phyloP scores from a whole-genome alignment of 1,139 yeast species.

The Diutina ranongensis region DNA sequence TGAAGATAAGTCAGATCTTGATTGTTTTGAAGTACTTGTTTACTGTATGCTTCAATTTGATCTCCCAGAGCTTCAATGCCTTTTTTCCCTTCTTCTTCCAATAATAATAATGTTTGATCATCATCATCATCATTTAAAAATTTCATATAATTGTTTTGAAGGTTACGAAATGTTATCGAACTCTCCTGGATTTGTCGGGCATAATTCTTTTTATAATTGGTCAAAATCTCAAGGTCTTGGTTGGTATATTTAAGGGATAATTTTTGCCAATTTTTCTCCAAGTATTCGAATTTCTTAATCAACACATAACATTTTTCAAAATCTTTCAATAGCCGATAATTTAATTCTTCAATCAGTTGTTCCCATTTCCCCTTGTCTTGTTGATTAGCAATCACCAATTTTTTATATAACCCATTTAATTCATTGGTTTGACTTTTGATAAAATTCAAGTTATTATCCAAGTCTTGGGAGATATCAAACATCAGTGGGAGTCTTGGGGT shows the following conservation, averaged over 20 bases:
- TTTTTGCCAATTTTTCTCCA: conserved; percentile 26
- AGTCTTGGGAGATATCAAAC: conserved; percentile 59
- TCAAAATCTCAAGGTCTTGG: conserved; percentile 55
- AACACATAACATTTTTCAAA: conserved; percentile 70
- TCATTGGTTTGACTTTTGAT: conserved; percentile 41
- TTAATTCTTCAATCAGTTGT: conserved; percentile 59
- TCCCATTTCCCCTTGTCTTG: conserved; percentile 66
- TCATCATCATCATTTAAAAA: conserved; percentile 62
- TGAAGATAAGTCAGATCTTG: conserved; percentile 39
- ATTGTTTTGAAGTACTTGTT: conserved; percentile 32
- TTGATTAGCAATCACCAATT: conserved; percentile 77
- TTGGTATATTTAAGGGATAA: conserved; percentile 24
- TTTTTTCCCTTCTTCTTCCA: conserved; percentile 19
- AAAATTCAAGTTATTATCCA: conserved; percentile 47
- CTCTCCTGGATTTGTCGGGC: conserved; percentile 76
- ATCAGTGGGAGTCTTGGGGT: conserved; percentile 64
- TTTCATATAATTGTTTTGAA: conserved; percentile 82
- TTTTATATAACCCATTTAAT: conserved; percentile 62
- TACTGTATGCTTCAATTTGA: conserved; percentile 31
- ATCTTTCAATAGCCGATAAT: conserved; percentile 58
- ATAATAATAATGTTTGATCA: conserved; percentile 20
- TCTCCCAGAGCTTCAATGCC: conserved; percentile 15
- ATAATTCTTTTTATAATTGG: conserved; percentile 71
- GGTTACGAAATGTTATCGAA: conserved; percentile 67
- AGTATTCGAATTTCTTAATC: conserved; percentile 55